Conservation (phyloP, 352 stramenopile species). For the Pythium pyrilobum region DNA sequence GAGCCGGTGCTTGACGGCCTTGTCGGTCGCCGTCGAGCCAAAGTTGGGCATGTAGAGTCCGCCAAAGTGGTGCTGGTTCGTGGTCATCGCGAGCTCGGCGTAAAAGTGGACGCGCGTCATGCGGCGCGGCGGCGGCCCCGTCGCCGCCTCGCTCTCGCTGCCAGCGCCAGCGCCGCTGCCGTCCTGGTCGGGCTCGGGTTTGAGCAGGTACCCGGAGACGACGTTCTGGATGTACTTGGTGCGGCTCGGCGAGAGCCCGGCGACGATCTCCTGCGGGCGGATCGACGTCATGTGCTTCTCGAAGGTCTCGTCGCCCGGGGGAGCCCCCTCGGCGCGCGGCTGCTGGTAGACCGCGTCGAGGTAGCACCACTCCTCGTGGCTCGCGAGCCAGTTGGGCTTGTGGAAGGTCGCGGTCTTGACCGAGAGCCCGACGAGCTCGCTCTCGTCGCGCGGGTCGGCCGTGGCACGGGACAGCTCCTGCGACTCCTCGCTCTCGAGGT, state of each 20-base stretch:
- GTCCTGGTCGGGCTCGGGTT: background rate
- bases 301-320: slow-evolving; percentile 2
- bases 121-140: background rate
- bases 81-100: slow-evolving; percentile 13
- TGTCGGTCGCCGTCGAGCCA: slow-evolving; percentile 6
- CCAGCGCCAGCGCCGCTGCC: too few species aligned
- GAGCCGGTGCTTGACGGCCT: slow-evolving; percentile 13
- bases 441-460: background rate
- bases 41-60: slow-evolving; percentile 8
- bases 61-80: slow-evolving; percentile 18
- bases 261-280: slow-evolving; percentile 15
- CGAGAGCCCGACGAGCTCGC: slow-evolving; percentile 10
- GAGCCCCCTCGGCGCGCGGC: background rate
- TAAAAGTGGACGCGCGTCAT: slow-evolving; percentile 21
- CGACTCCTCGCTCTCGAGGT: background rate
- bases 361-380: slow-evolving; percentile 24
- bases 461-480: slow-evolving; percentile 5
- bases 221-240: slow-evolving; percentile 21
- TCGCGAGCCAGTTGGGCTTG: slow-evolving; percentile 15
- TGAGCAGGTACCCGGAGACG: slow-evolving; percentile 8
- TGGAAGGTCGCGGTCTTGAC: slow-evolving; percentile 25
- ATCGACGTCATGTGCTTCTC: slow-evolving; percentile 25
- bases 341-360: slow-evolving; percentile 13
- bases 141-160: background rate
- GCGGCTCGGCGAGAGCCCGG: background rate